These are phyloP conservation scores for Triticum dicoccoides DNA, from an alignment of 176 grass and related monocot genomes.

Conservation along the genomic window DNA sequence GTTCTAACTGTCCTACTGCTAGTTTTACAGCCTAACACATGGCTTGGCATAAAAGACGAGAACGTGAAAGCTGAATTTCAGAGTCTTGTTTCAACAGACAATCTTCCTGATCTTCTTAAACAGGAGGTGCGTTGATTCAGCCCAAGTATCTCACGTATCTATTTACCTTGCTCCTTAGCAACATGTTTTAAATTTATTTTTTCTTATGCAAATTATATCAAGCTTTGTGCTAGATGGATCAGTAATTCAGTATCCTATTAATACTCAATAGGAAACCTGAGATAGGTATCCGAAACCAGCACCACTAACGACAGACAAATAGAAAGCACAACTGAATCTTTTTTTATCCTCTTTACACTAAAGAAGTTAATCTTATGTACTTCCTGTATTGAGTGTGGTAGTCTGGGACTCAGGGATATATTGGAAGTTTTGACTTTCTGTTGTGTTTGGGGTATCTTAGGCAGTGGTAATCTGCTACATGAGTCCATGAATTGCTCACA, in stretches of 20 bases:
- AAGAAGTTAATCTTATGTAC: background rate
- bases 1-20: conserved; percentile 68
- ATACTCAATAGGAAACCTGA: background rate
- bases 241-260: background rate
- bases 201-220: background rate
- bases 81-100: conserved; percentile 54
- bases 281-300: background rate
- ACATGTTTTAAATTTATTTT: conserved; percentile 7
- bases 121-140: conserved; percentile 47
- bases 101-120: conserved; percentile 63
- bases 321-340: background rate
- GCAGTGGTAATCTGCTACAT: background rate
- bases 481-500: background rate
- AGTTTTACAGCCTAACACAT: conserved; percentile 59
- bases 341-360: background rate
- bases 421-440: background rate
- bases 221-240: conserved; percentile 3
- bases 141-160: conserved; percentile 17
- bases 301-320: background rate
- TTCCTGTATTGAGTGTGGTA: background rate
- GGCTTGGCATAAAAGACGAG: conserved; percentile 43
- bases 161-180: conserved; percentile 9
- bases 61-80: conserved; percentile 60
- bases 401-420: background rate
- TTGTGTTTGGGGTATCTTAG: background rate